A percentile compares a stretch with the other conserved stretches of the same genome.
These are phyloP conservation scores for Peziza echinospora DNA, from an alignment of 495 filamentous ascomycete genomes.

Conservation along the genomic window DNA sequence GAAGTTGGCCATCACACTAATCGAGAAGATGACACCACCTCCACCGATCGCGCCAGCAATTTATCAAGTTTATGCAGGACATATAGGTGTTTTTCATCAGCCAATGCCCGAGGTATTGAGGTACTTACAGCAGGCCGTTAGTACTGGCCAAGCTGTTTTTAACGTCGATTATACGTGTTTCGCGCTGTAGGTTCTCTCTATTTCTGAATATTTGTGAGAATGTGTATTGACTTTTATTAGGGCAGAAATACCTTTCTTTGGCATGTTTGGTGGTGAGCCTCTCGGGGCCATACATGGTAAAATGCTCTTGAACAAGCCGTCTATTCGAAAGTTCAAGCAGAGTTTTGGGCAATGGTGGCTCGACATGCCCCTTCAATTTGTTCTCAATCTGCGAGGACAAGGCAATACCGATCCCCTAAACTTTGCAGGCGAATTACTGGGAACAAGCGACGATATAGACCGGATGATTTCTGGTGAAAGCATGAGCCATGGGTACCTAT, in stretches of 20 bases:
- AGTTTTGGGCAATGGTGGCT: slow-evolving; percentile 20
- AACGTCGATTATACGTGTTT: slow-evolving; percentile 20
- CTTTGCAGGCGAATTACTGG: slow-evolving; percentile 17
- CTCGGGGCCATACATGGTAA: slow-evolving; percentile 12
- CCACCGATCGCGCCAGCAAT: slow-evolving; percentile 16
- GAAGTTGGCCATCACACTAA: slow-evolving; percentile 15
- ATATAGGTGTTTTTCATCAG: slow-evolving; percentile 19
- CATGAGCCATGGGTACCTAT: slow-evolving; percentile 20
- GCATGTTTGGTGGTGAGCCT: slow-evolving; percentile 17
- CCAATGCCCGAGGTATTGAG: slow-evolving; percentile 15
- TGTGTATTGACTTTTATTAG: not conserved
- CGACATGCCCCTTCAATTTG: slow-evolving; percentile 16
- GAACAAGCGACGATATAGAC: slow-evolving; percentile 8
- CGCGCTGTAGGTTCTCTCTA: slow-evolving; percentile 10
- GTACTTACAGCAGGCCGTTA: slow-evolving; percentile 17
- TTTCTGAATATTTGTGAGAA: too few species aligned
- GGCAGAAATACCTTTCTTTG: slow-evolving; percentile 15
- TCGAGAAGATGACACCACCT: slow-evolving; percentile 13
- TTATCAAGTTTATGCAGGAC: slow-evolving; percentile 17
- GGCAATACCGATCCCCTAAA: slow-evolving; percentile 18
- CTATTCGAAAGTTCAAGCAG: slow-evolving; percentile 17
- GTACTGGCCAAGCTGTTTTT: slow-evolving; percentile 16
- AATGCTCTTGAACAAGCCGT: slow-evolving; percentile 16
- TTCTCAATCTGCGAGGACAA: slow-evolving; percentile 16
- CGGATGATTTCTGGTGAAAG: slow-evolving; percentile 14